Evolutionary conservation across 805 yeast species (phyloP), one percentile per base, ranked within the genome.

Genomic region (Starmerella gropengiesseri): DNA sequence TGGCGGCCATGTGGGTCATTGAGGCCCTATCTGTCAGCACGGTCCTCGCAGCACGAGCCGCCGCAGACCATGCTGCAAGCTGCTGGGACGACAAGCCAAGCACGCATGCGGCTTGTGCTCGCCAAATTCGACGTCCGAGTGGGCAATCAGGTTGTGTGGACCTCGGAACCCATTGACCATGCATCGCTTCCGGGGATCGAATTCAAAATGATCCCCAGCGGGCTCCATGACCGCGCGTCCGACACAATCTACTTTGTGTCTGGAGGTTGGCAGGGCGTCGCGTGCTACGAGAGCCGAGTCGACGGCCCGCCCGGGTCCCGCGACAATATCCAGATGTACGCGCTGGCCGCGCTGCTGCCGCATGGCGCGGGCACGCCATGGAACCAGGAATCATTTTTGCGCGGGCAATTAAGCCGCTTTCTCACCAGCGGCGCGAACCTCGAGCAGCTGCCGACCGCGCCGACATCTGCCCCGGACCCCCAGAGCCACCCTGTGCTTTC

Each of bases 121-220:
- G 67, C 72, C 1, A 65, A 71, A 49, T 75, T 75, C 53, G 75
- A 75, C 51, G 71, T 70, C 13, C 66, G 66, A 26, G 57, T 65
- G 1, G 81, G 81, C 1, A 67, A 71, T 50, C 68, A 64, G 38
- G 48, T 71, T 28, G 65, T 62, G 41, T 71, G 77, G 76, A 59
- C 62, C 45, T 54, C 59, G 35, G 41, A 51, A 40, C 49, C 46
- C 3, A 52, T 41, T 3, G 41, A 51, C 19, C 21, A 20, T 17
- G 41, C 48, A 3, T 13, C 65, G 0, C 53, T 74, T 20, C 58
- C 65, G 23, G 69, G 70, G 11, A 54, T 78, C 3, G 86, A 79
- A 58, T 78, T 69, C 60, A 73, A 75, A 49, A 65, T 77, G n/a
- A 60, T 79, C 33, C 86, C 86, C 0, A 75, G 83, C 0, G 85